Evolutionary conservation across 345 rosid genomes (phyloP).

Genomic region (Dovyalis caffra): DNA sequence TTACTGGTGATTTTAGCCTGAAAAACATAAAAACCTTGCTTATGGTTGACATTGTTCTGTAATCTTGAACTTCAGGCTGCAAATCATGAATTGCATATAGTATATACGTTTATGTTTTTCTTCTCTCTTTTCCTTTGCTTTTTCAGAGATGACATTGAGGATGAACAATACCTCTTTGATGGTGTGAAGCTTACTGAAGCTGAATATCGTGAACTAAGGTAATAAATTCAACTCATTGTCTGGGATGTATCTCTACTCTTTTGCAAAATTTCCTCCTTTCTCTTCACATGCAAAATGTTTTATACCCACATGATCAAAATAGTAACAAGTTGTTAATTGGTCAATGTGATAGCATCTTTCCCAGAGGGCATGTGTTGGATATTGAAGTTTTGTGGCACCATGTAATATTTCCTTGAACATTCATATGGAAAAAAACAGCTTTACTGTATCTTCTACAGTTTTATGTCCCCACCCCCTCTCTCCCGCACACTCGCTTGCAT

Average conservation of each 20-base stretch:
- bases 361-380: not conserved
- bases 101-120: not conserved
- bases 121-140: not conserved
- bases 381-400: not conserved
- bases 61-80: not conserved
- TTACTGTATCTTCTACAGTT: no score
- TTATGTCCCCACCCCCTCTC: no score
- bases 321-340: not conserved
- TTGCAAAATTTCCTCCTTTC: not conserved
- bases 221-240: conserved; percentile 23
- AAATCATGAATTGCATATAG: not conserved
- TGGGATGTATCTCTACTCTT: not conserved
- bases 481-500: no score
- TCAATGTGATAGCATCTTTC: not conserved
- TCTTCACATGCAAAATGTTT: no score
- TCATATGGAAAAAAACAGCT: no score
- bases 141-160: conserved; percentile 84
- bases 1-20: not conserved
- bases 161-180: conserved; percentile 77
- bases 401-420: no score
- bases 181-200: conserved; percentile 72
- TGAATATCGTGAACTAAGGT: conserved; percentile 68
- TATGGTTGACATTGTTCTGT: no score
- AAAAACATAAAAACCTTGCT: not conserved
- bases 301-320: no score